A percentile compares a stretch with the other conserved stretches of the same genome.
Evolutionary conservation across 495 filamentous ascomycete genomes (phyloP).

Genomic region (Tuber calosporum): DNA sequence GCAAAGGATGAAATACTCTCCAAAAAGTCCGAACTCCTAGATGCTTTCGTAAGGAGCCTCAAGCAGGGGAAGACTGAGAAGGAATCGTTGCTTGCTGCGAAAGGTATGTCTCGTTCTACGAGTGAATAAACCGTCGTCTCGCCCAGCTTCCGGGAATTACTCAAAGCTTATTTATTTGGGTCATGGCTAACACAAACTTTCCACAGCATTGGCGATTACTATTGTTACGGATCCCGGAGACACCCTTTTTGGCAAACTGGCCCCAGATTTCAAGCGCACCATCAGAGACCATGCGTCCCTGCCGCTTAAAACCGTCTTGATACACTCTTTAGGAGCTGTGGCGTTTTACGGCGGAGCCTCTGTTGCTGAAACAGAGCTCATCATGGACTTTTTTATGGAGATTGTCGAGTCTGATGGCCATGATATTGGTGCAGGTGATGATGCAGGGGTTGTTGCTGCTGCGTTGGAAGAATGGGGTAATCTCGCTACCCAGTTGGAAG

Average conservation of each 20-base stretch:
- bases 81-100: constrained; percentile 65
- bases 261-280: constrained; percentile 57
- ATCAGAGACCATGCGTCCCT: constrained; percentile 64
- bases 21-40: constrained; percentile 59
- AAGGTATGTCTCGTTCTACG: constrained; percentile 40
- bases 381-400: constrained; percentile 77
- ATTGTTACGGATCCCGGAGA: constrained; percentile 66
- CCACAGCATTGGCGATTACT: constrained; percentile 63
- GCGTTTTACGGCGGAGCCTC: constrained; percentile 75
- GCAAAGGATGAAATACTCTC: constrained; percentile 58
- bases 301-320: constrained; percentile 61
- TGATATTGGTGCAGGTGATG: constrained; percentile 65
- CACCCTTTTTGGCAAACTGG: constrained; percentile 59
- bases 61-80: constrained; percentile 63
- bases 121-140: constrained; percentile 3
- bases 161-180: neutral
- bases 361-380: constrained; percentile 59
- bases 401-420: constrained; percentile 80
- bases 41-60: constrained; percentile 64
- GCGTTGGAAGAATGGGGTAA: constrained; percentile 86
- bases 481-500: constrained; percentile 72
- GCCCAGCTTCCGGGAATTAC: neutral
- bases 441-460: constrained; percentile 66
- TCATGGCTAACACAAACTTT: constrained; percentile 14
- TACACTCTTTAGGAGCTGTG: constrained; percentile 65